These are phyloP conservation scores for Capsella bursapastoris DNA, from an alignment of 345 rosid genomes.

Conservation along the genomic window DNA sequence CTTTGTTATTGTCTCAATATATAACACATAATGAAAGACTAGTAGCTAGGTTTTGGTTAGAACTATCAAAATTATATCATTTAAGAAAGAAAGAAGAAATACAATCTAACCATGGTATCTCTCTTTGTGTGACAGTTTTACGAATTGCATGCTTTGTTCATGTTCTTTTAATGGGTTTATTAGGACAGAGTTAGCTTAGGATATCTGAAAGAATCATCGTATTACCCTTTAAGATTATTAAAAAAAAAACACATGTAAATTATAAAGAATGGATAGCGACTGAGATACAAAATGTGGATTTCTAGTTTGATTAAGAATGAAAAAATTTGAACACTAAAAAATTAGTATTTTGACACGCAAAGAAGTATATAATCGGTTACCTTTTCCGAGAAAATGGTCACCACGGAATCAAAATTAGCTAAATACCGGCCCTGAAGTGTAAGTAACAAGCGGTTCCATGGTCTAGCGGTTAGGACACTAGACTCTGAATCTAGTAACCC, in stretches of 20 bases:
- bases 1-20: slow-evolving; percentile 22
- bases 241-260: slow-evolving; percentile 9
- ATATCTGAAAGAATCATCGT: slow-evolving; percentile 6
- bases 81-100: not conserved
- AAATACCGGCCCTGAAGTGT: accelerated
- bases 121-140: slow-evolving; percentile 42
- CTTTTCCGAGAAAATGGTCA: not conserved
- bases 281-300: not conserved
- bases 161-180: slow-evolving; percentile 41
- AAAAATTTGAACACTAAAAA: not conserved
- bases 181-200: slow-evolving; percentile 40
- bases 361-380: not conserved
- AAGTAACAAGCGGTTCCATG: slow-evolving; percentile 12
- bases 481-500: slow-evolving; percentile 95
- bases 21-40: slow-evolving; percentile 32
- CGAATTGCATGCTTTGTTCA: slow-evolving; percentile 35
- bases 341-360: not conserved
- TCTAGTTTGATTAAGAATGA: not conserved
- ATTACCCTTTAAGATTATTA: not conserved
- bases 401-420: not conserved
- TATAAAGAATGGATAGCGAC: not conserved
- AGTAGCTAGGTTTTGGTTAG: slow-evolving; percentile 40
- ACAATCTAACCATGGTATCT: slow-evolving; percentile 21
- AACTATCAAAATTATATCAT: not conserved
- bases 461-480: slow-evolving; percentile 85